These are phyloP conservation scores for Dactylorhiza incarnata DNA, from an alignment of 106 monocot species.

Conservation along the genomic window DNA sequence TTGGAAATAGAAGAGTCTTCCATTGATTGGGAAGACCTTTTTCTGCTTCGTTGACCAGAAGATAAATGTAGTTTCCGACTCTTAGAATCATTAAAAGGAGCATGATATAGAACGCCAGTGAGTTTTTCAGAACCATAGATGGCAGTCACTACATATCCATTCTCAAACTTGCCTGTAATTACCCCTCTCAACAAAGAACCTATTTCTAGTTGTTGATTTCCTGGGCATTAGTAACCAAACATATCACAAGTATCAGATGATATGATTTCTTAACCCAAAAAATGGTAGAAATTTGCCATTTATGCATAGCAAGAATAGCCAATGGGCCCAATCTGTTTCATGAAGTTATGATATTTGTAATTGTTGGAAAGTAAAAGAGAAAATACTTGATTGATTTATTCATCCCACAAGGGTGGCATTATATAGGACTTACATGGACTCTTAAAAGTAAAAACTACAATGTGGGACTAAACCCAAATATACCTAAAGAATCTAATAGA, in stretches of 20 bases:
- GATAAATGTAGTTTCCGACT: background rate
- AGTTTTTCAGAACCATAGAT: slow-evolving; percentile 11
- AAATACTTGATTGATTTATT: no score
- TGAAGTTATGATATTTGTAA: background rate
- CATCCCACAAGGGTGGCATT: no score
- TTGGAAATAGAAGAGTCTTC: background rate
- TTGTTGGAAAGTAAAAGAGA: no score
- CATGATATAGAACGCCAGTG: slow-evolving; percentile 15
- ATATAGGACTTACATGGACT: no score
- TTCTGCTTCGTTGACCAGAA: slow-evolving; percentile 1
- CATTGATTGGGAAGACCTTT: slow-evolving; percentile 5
- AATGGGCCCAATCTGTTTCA: background rate
- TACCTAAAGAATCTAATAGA: no score
- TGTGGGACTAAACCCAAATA: no score
- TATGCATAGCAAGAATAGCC: background rate
- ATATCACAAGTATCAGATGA: background rate
- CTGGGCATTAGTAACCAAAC: slow-evolving; percentile 1
- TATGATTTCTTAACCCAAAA: background rate
- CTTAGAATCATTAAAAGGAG: background rate
- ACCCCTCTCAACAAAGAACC: slow-evolving; percentile 13
- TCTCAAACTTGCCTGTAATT: slow-evolving; percentile 19
- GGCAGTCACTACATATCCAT: slow-evolving; percentile 20
- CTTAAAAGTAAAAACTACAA: no score
- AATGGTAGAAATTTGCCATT: background rate
- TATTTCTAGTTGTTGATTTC: slow-evolving; percentile 4